A percentile compares a stretch with the other conserved stretches of the same genome.
Conservation (phyloP, 768 basidiomycete species). For the Collybiopsis luxurians region DNA sequence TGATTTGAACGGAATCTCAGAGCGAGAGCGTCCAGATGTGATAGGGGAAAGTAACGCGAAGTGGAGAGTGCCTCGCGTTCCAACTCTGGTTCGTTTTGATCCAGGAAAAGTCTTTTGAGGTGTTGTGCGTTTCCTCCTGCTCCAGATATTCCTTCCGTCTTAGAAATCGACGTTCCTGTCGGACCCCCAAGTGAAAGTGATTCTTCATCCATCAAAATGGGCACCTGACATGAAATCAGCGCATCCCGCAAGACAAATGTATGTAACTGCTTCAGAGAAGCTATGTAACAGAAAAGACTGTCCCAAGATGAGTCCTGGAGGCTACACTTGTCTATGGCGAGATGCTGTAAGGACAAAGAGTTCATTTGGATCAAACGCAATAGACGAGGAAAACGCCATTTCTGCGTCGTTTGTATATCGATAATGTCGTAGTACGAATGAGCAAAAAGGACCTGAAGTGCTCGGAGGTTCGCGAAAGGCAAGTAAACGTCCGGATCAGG, state of each 20-base stretch:
- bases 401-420: neutral
- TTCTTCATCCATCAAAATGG: neutral
- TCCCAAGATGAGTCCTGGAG: neutral
- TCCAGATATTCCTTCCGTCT: no score
- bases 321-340: neutral
- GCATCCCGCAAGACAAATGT: neutral
- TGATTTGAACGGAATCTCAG: neutral
- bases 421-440: neutral
- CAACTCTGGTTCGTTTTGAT: neutral
- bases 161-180: no score
- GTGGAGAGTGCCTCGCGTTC: neutral
- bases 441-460: neutral
- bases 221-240: neutral
- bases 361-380: neutral
- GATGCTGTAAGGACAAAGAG: neutral
- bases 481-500: neutral
- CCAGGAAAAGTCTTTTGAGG: neutral
- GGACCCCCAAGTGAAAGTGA: neutral
- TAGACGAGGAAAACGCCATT: neutral
- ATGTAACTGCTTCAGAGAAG: neutral
- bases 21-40: neutral
- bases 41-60: neutral
- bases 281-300: neutral
- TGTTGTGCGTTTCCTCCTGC: neutral
- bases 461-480: neutral